Evolutionary conservation across 176 grass and related monocot genomes (phyloP).

Genomic region (Cenchrus fungigraminus): DNA sequence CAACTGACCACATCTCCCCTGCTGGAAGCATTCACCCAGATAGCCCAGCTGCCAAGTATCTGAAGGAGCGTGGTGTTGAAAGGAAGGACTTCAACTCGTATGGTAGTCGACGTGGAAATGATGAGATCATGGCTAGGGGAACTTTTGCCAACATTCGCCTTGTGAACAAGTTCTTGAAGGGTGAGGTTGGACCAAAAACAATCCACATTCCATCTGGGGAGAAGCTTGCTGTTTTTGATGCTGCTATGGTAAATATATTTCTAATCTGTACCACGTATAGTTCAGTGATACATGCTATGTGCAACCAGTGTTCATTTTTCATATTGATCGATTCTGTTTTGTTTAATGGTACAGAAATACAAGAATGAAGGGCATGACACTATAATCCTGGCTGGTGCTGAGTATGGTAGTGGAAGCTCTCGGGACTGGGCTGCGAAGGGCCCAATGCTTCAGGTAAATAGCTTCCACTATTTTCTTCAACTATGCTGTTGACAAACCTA

Average conservation of each 20-base stretch:
- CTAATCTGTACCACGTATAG: background rate
- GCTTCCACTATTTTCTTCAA: constrained; percentile 6
- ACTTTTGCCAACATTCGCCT: constrained; percentile 98
- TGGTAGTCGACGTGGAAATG: constrained; percentile 88
- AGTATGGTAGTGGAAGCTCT: constrained; percentile 98
- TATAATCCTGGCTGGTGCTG: constrained; percentile 82
- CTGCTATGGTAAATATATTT: constrained; percentile 65
- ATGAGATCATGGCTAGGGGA: constrained; percentile 99
- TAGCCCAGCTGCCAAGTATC: constrained; percentile 81
- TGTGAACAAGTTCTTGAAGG: constrained; percentile 96
- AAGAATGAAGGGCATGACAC: constrained; percentile 82
- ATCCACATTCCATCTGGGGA: constrained; percentile 88
- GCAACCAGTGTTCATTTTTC: background rate
- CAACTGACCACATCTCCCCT: constrained; percentile 98
- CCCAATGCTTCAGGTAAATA: constrained; percentile 84
- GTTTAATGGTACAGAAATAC: constrained; percentile 72
- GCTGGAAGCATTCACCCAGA: constrained; percentile 90
- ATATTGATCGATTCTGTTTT: background rate
- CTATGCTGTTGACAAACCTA: background rate
- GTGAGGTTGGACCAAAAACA: constrained; percentile 86
- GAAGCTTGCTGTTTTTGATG: constrained; percentile 85
- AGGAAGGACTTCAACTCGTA: constrained; percentile 96
- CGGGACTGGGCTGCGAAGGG: constrained; percentile 98
- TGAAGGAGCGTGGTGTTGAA: constrained; percentile 77
- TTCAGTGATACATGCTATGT: constrained; percentile 9